Base-by-base conservation (phyloP, 129 eudicot species). In the Escallonia herrerae region DNA sequence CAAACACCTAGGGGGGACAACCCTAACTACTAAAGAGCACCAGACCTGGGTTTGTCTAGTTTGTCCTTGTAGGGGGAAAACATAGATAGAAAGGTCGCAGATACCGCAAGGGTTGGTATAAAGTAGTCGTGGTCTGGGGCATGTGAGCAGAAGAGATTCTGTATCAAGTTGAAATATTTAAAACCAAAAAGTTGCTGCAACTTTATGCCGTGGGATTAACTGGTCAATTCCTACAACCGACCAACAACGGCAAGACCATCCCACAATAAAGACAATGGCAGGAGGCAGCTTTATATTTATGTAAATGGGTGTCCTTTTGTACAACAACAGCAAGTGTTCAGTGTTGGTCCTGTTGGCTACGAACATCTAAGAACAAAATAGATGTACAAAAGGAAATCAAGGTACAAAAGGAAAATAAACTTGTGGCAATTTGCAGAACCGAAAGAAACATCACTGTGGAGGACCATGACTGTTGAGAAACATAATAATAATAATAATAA, bases 391-490 rank as follows among this genome's bases (percentile, higher is more conserved):
- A 60, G 6, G 51, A 42, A 2, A 60, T n/a, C 42, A 33, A 43
- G 15, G 10, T 38, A 12, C 3, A 6, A 59, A 40, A 7, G 40
- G 15, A 53, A 53, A 11, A 11, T 53, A 53, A 11, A 53, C 14
- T 53, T 15, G 50, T 63, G 65, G 65, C 71, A 62, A 68, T 62
- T 58, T 47, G 33, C 58, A 53, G 22, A 15, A 53, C 58, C 14
- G 1, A 53, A 53, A n/a, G 3, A 53, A 53, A 53, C 14, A 14
- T 11, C 13, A 33, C 22, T 13, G 58, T 22, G 55, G 42, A 72
- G 79, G 63, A 73, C 72, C 81, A 77, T 73, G 37, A 59, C 63
- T 59, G 69, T 70, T 56, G 68, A 77, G 63, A 63, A 71, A 22
- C 33, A 22, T 22, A 64, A 43, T 56, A 5, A 74, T 77, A 74